Base-by-base conservation (phyloP, 345 rosid species). In the Pistacia atlantica region DNA sequence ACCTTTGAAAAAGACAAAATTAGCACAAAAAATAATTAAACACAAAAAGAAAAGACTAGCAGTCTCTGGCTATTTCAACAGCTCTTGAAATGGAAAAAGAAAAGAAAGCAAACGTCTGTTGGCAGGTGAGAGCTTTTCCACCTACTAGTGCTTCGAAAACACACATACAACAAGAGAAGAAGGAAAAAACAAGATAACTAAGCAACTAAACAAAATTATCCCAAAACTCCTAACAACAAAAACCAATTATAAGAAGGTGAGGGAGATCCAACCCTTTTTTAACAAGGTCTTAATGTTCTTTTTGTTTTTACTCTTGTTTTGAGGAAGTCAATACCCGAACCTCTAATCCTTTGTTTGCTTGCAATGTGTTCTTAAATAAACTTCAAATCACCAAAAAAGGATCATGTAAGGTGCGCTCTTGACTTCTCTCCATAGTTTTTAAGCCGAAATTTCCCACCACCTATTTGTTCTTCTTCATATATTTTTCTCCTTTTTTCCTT, bases 271-370 rank as follows among this genome's bases (percentile, higher is more conserved):
- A 42, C 46, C 42, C 46, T 5, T 42, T 5, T 42, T 7, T 42
- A 42, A 42, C 3, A 55, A 20, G 46, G 60, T 22, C 17, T 17
- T 33, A 1, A 28, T 9, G 37, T 77, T 72, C 11, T 66, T 61
- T 59, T 62, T 72, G 74, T 67, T 71, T 22, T 37, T 80, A 49
- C 5, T 16, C 48, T 46, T 25, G 35, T 49, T 61, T 56, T 14
- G 77, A 78, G 85, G 84, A 89, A 92, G 97, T 89, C 96, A 94
- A 90, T 89, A n/a, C 91, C 98, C 88, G 92, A 92, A 92, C 98
- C 98, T 78, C 85, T 72, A 79, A 70, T 79, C 85, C 81, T 79
- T 78, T 65, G 73, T 68, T 22, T 51, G 7, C n/a, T 22, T 51
- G 7, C n/a, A 35, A 13, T 28, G 49, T 48, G 33, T 9, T 60